Percentiles rank a stretch among this genome's conserved stretches.
Conservation (phyloP, 768 basidiomycete species). For the Pisolithus sp. region DNA sequence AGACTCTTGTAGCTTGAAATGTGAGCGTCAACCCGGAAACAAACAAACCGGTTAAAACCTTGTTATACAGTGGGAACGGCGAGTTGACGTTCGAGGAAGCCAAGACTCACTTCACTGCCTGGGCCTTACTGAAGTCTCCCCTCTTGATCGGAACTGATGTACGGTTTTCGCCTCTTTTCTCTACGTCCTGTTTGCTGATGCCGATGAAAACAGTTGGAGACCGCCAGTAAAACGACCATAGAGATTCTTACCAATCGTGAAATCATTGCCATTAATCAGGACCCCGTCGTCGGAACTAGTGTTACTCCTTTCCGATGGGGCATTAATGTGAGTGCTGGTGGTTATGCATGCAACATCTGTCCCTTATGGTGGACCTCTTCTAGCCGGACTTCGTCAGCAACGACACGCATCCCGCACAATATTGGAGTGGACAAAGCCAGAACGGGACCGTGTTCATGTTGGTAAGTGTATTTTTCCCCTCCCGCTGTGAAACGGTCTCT, state of each 20-base stretch:
- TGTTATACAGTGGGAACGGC: slow-evolving; percentile 49
- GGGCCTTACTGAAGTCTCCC: slow-evolving; percentile 67
- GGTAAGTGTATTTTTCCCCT: slow-evolving; percentile 28
- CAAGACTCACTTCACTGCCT: slow-evolving; percentile 67
- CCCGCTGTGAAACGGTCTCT: background rate
- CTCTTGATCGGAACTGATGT: slow-evolving; percentile 58
- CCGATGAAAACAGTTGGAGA: slow-evolving; percentile 36
- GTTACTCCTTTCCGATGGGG: slow-evolving; percentile 68
- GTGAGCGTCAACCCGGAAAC: slow-evolving; percentile 27
- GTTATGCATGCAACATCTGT: background rate
- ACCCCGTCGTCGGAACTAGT: slow-evolving; percentile 52
- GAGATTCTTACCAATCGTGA: slow-evolving; percentile 57
- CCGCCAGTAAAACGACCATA: slow-evolving; percentile 43
- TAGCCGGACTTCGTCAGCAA: slow-evolving; percentile 35
- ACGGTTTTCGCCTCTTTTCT: slow-evolving; percentile 16
- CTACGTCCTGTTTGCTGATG: background rate
- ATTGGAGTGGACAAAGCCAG: slow-evolving; percentile 62
- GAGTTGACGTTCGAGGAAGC: slow-evolving; percentile 54
- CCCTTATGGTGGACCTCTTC: background rate
- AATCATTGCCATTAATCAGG: slow-evolving; percentile 65
- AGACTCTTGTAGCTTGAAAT: slow-evolving; percentile 43
- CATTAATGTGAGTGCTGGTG: slow-evolving; percentile 42
- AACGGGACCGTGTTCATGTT: slow-evolving; percentile 67
- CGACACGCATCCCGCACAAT: slow-evolving; percentile 55
- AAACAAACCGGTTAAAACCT: background rate